These are phyloP conservation scores for Vararia minispora DNA, from an alignment of 768 basidiomycete genomes.

Conservation along the genomic window DNA sequence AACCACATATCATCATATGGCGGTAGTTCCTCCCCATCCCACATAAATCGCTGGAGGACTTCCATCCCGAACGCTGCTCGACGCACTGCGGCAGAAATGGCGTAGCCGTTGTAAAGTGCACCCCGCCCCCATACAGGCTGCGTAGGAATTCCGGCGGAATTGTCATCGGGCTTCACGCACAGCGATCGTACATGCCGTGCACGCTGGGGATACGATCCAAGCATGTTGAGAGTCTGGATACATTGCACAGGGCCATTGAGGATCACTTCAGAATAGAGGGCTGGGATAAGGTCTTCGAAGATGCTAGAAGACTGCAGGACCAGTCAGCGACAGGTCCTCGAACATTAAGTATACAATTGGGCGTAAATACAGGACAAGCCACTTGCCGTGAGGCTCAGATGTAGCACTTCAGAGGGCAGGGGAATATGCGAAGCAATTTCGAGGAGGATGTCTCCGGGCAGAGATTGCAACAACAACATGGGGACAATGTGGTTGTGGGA, in stretches of 20 bases:
- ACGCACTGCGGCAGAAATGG: constrained; percentile 41
- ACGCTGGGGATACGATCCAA: constrained; percentile 37
- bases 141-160: constrained; percentile 3
- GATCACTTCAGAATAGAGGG: constrained; percentile 48
- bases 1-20: constrained; percentile 72
- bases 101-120: constrained; percentile 23
- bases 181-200: constrained; percentile 61
- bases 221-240: constrained; percentile 53
- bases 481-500: background rate
- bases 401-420: constrained; percentile 42
- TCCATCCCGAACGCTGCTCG: constrained; percentile 42
- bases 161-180: constrained; percentile 29
- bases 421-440: constrained; percentile 50
- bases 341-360: background rate
- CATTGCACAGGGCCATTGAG: constrained; percentile 51
- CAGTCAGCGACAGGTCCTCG: background rate
- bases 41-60: constrained; percentile 53
- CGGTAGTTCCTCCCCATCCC: constrained; percentile 56
- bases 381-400: constrained; percentile 50
- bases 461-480: constrained; percentile 6
- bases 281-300: constrained; percentile 39
- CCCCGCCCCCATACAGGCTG: constrained; percentile 7
- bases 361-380: background rate
- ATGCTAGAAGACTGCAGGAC: constrained; percentile 39
- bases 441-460: constrained; percentile 55